Evolutionary conservation across 768 basidiomycete species (phyloP).

Genomic region (Phanerochaete carnosa): DNA sequence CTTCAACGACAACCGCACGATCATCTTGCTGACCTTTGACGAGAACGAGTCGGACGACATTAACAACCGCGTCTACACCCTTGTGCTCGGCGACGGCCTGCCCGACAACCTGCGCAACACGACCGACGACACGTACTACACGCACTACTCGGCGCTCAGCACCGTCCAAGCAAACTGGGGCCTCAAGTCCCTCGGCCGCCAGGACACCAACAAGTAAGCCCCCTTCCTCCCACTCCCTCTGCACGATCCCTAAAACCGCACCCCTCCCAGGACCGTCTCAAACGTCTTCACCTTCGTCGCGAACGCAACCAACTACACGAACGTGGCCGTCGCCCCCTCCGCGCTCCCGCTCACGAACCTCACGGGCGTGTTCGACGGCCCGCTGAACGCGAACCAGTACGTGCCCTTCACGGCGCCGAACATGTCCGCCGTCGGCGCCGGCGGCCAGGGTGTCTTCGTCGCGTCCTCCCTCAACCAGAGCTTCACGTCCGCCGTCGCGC

Average conservation of each 20-base stretch:
- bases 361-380: conserved; percentile 39
- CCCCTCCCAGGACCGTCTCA: conserved; percentile 24
- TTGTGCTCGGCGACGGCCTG: conserved; percentile 45
- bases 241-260: too few relatives aligned
- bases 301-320: too few relatives aligned
- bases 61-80: conserved; percentile 45
- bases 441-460: conserved; percentile 39
- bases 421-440: conserved; percentile 35
- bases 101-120: conserved; percentile 40
- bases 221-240: conserved; percentile 7
- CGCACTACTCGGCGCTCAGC: conserved; percentile 55
- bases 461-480: conserved; percentile 30
- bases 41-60: conserved; percentile 42
- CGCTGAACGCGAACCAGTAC: conserved; percentile 38
- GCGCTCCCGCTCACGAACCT: conserved; percentile 36
- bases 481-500: conserved; percentile 31
- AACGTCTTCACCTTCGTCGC: conserved; percentile 57
- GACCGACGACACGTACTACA: conserved; percentile 52
- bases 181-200: conserved; percentile 56
- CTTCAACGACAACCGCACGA: conserved; percentile 53
- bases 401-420: conserved; percentile 46
- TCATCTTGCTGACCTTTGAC: conserved; percentile 63
- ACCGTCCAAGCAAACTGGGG: conserved; percentile 62
- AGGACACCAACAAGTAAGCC: conserved; percentile 47
- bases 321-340: conserved; percentile 22